Evolutionary conservation across 805 yeast genomes (phyloP).

Genomic region (Yueomyces sinensis): DNA sequence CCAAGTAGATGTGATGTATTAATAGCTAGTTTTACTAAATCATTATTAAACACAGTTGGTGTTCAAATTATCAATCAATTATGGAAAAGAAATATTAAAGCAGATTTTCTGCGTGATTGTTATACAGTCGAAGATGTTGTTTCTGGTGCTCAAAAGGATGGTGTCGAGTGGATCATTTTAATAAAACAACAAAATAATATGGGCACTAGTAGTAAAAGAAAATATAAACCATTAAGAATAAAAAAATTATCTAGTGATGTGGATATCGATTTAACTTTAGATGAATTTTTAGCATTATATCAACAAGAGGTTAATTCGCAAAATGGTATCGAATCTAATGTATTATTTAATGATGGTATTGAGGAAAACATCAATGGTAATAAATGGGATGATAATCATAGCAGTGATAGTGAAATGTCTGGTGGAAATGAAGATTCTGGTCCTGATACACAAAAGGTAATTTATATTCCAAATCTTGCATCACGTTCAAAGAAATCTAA

Average conservation of each 20-base stretch:
- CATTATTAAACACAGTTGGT: constrained; percentile 45
- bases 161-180: constrained; percentile 64
- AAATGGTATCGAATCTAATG: not conserved
- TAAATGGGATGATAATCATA: constrained; percentile 19
- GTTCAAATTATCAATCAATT: constrained; percentile 46
- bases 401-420: constrained; percentile 15
- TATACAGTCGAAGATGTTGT: constrained; percentile 50
- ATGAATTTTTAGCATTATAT: constrained; percentile 44
- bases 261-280: constrained; percentile 63
- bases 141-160: constrained; percentile 50
- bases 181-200: constrained; percentile 50
- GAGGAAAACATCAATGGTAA: constrained; percentile 14
- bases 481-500: constrained; percentile 66
- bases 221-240: constrained; percentile 65
- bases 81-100: constrained; percentile 70
- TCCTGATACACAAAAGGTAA: constrained; percentile 35
- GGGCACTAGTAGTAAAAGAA: constrained; percentile 27
- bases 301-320: constrained; percentile 14
- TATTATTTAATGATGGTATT: constrained; percentile 1
- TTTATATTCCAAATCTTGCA: constrained; percentile 66
- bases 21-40: constrained; percentile 52
- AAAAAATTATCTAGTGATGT: constrained; percentile 44
- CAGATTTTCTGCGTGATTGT: constrained; percentile 47
- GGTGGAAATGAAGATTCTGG: constrained; percentile 15
- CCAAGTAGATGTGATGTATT: constrained; percentile 69